These are phyloP conservation scores for Adansonia grandidieri DNA, from an alignment of 441 rosid genomes.

Conservation along the genomic window DNA sequence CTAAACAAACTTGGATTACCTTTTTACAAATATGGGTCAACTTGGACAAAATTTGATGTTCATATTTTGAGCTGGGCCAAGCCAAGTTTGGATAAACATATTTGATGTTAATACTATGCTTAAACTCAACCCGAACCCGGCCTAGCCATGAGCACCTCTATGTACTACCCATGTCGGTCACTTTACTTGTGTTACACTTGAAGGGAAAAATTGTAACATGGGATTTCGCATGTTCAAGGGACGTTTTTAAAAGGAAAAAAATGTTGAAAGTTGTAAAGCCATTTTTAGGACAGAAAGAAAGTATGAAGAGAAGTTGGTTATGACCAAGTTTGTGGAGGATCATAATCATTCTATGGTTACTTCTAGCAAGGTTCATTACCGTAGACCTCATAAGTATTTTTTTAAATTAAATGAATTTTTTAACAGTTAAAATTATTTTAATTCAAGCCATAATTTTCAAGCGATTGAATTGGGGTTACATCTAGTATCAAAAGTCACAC, in stretches of 20 bases:
- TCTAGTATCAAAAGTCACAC: too few relatives aligned
- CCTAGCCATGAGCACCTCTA: too few relatives aligned
- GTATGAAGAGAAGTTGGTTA: constrained; percentile 48
- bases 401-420: neutral
- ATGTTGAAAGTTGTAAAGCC: constrained; percentile 62
- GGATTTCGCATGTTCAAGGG: constrained; percentile 63
- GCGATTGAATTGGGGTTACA: too few relatives aligned
- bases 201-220: constrained; percentile 63
- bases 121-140: too few relatives aligned
- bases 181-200: constrained; percentile 55
- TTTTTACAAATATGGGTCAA: too few relatives aligned
- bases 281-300: constrained; percentile 62
- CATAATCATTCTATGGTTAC: constrained; percentile 58
- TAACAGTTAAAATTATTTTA: too few relatives aligned
- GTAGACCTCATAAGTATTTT: constrained; percentile 65
- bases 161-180: constrained; percentile 57
- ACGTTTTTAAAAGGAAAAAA: constrained; percentile 53
- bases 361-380: constrained; percentile 52
- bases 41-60: too few relatives aligned
- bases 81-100: too few relatives aligned
- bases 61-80: too few relatives aligned
- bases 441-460: too few relatives aligned
- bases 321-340: constrained; percentile 63
- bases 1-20: too few relatives aligned
- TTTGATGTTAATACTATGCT: too few relatives aligned